These are phyloP conservation scores for Plasmodium malariae DNA, from an alignment of 169 alveolate species.

Conservation along the genomic window DNA sequence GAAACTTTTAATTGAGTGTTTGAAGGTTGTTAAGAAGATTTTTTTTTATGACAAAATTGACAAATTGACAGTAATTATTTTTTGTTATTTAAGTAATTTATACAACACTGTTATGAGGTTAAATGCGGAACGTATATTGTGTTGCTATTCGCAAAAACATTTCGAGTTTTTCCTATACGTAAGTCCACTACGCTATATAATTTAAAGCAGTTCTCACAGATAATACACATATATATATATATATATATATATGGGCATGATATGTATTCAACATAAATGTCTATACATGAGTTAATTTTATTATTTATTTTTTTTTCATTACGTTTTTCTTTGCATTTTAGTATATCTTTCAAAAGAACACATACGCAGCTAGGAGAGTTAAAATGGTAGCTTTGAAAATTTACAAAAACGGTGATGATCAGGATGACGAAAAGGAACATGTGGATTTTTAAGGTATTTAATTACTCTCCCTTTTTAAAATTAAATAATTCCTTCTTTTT, in stretches of 20 bases:
- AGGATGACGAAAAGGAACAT: constrained; percentile 27
- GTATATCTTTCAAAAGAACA: constrained; percentile 58
- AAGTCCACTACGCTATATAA: constrained; percentile 6
- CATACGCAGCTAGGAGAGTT: constrained; percentile 21
- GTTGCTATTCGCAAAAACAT: constrained; percentile 68
- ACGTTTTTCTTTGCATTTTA: neutral
- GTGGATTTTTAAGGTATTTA: constrained; percentile 5
- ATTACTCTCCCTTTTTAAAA: neutral
- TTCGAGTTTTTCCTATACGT: constrained; percentile 66
- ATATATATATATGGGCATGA: neutral
- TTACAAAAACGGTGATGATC: constrained; percentile 36
- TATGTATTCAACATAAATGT: neutral
- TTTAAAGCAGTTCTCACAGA: neutral
- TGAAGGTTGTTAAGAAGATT: constrained; percentile 65
- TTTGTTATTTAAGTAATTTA: constrained; percentile 68
- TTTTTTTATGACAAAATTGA: constrained; percentile 57
- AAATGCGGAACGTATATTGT: constrained; percentile 62
- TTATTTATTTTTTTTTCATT: neutral
- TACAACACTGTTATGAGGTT: constrained; percentile 69
- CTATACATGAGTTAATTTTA: neutral
- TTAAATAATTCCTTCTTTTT: neutral
- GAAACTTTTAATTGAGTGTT: constrained; percentile 60
- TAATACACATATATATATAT: neutral
- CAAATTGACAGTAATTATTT: constrained; percentile 54
- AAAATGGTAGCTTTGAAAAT: constrained; percentile 35